Conservation (phyloP, 371 early-diverging fungal genomes). For the Mortierella polycephala region DNA sequence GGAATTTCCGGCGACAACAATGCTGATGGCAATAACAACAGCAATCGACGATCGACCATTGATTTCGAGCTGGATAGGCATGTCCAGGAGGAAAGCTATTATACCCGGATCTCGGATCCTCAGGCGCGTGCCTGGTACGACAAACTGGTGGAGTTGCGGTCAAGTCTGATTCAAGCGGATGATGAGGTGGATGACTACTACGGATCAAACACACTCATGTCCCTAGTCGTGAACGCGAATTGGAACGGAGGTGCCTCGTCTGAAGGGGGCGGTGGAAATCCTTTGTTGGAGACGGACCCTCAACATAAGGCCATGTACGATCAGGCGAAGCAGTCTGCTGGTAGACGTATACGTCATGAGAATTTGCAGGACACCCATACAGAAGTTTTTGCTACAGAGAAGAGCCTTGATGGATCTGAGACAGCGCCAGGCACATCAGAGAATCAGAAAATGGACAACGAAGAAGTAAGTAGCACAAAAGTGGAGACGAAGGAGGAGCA, state of each 20-base stretch:
- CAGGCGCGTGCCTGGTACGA: slow-evolving; percentile 59
- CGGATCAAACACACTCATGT: slow-evolving; percentile 60
- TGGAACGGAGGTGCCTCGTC: slow-evolving; percentile 4
- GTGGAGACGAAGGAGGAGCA: neutral
- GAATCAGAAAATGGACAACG: neutral
- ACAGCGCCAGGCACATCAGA: too few relatives aligned
- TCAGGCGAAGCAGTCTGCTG: slow-evolving; percentile 4
- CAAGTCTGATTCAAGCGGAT: slow-evolving; percentile 35
- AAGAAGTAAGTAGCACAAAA: neutral
- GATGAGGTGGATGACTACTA: slow-evolving; percentile 59
- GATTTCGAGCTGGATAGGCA: slow-evolving; percentile 62
- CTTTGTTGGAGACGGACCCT: neutral
- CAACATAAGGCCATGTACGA: slow-evolving; percentile 9
- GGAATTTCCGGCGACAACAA: neutral
- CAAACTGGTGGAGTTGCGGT: slow-evolving; percentile 49
- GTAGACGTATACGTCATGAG: slow-evolving; percentile 15
- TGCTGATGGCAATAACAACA: neutral
- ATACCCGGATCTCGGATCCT: slow-evolving; percentile 53
- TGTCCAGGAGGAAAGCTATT: slow-evolving; percentile 63
- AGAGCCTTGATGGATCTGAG: too few relatives aligned
- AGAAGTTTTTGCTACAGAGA: neutral
- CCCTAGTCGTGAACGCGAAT: slow-evolving; percentile 35
- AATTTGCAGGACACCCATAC: slow-evolving; percentile 14
- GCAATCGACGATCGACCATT: slow-evolving; percentile 26
- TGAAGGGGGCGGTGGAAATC: neutral